Conservation (phyloP, 176 grass and related monocot genomes). For the Carex littledalei region DNA sequence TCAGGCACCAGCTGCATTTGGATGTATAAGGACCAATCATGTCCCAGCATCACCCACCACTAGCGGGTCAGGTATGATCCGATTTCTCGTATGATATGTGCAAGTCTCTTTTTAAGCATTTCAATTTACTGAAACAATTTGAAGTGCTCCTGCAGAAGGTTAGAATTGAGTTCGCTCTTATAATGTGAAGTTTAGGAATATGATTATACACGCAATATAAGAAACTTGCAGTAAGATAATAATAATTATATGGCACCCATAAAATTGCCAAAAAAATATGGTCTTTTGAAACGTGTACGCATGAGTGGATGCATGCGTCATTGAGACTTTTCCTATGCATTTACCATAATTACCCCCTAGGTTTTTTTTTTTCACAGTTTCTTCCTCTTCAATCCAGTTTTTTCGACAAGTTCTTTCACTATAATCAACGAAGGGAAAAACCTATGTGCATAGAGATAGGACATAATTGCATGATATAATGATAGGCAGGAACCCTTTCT, state of each 20-base stretch:
- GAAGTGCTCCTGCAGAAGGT: neutral
- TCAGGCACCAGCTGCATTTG: conserved; percentile 25
- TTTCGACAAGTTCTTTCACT: neutral
- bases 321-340: neutral
- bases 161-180: neutral
- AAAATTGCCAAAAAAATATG: neutral
- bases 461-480: neutral
- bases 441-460: neutral
- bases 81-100: neutral
- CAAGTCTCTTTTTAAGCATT: neutral
- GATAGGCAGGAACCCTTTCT: neutral
- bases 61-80: neutral
- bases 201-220: neutral
- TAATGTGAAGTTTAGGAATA: neutral
- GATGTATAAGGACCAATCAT: neutral
- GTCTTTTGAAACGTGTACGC: neutral
- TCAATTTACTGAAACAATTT: neutral
- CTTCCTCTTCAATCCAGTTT: neutral
- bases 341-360: neutral
- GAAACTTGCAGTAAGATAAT: neutral
- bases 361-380: neutral
- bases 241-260: neutral
- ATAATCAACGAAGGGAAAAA: neutral
- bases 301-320: neutral
- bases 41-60: neutral